Evolutionary conservation across 805 yeast species (phyloP).

Genomic region (Metschnikowia bowlesiae): DNA sequence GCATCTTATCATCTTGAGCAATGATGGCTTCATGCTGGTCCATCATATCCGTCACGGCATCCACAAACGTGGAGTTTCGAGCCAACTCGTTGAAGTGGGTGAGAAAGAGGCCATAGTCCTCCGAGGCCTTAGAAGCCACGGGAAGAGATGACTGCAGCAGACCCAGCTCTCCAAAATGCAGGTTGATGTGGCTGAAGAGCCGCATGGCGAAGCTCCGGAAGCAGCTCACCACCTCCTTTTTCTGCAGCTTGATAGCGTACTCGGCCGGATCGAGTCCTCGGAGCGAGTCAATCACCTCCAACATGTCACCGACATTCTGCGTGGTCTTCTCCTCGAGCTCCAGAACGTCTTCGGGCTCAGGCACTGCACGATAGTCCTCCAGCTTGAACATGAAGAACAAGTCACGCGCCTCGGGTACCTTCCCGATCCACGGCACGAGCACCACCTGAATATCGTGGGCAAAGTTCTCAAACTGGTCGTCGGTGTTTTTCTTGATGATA

Average conservation of each 20-base stretch:
- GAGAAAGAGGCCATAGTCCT: constrained; percentile 26
- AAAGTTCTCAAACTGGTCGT: constrained; percentile 44
- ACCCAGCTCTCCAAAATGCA: constrained; percentile 6
- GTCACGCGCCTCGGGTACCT: constrained; percentile 57
- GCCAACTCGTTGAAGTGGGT: constrained; percentile 28
- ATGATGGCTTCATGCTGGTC: constrained; percentile 8
- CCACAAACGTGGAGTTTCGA: constrained; percentile 28
- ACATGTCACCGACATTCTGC: not conserved
- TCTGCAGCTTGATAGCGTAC: constrained; percentile 1
- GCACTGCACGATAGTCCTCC: constrained; percentile 8
- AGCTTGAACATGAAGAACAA: constrained; percentile 42
- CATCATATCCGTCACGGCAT: constrained; percentile 17
- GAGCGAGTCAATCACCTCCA: constrained; percentile 6
- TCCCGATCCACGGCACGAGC: constrained; percentile 61
- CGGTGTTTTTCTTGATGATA: constrained; percentile 33
- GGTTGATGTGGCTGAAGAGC: constrained; percentile 9
- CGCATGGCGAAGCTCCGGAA: constrained; percentile 9
- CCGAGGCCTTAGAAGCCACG: constrained; percentile 1
- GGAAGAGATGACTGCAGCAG: not conserved
- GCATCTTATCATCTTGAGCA: constrained; percentile 3
- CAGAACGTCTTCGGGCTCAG: not conserved
- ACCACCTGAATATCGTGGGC: constrained; percentile 56
- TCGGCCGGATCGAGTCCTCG: constrained; percentile 4
- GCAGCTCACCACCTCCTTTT: constrained; percentile 6
- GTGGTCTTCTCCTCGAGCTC: not conserved